Percentiles rank a stretch among this genome's conserved stretches.
phyloP scores from a whole-genome alignment of 148 eudicot genomes.

The Nyssa sinensis region DNA sequence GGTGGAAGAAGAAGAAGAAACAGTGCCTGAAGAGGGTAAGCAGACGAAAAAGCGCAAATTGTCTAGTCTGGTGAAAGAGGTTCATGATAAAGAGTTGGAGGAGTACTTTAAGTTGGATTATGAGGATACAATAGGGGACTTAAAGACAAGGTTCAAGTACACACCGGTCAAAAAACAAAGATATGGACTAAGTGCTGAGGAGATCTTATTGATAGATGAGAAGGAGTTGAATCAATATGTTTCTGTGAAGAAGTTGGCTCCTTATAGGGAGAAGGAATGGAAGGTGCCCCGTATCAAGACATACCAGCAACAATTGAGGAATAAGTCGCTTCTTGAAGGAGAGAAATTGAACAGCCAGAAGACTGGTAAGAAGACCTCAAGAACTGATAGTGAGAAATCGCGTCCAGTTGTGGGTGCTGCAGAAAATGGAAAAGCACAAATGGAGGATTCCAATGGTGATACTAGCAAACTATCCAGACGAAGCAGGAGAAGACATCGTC shows the following conservation, averaged over 20 bases:
- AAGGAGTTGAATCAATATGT: slow-evolving; percentile 88
- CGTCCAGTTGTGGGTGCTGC: background rate
- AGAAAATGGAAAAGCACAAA: slow-evolving; percentile 22
- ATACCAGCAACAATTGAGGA: slow-evolving; percentile 33
- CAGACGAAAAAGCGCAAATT: slow-evolving; percentile 54
- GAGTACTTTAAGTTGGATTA: slow-evolving; percentile 83
- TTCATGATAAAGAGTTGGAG: slow-evolving; percentile 63
- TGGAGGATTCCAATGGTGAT: slow-evolving; percentile 35
- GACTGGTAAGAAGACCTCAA: slow-evolving; percentile 26
- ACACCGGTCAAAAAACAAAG: slow-evolving; percentile 49
- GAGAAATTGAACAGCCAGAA: slow-evolving; percentile 24
- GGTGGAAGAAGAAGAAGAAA: slow-evolving; percentile 21
- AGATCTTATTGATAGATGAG: slow-evolving; percentile 65
- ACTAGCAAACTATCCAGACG: slow-evolving; percentile 37
- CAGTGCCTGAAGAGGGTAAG: slow-evolving; percentile 37
- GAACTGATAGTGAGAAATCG: slow-evolving; percentile 16
- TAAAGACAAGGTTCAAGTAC: slow-evolving; percentile 88
- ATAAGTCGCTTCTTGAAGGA: slow-evolving; percentile 26
- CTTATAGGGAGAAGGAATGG: slow-evolving; percentile 86
- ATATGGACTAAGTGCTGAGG: slow-evolving; percentile 60
- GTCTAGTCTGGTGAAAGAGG: slow-evolving; percentile 45
- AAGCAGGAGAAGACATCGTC: slow-evolving; percentile 49
- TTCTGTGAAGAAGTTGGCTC: slow-evolving; percentile 79
- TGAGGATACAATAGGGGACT: slow-evolving; percentile 79
- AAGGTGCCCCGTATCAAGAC: slow-evolving; percentile 52